A percentile compares a stretch with the other conserved stretches of the same genome.
phyloP scores from a whole-genome alignment of 1,284 basidiomycete genomes.

The Boletus coffeatus region DNA sequence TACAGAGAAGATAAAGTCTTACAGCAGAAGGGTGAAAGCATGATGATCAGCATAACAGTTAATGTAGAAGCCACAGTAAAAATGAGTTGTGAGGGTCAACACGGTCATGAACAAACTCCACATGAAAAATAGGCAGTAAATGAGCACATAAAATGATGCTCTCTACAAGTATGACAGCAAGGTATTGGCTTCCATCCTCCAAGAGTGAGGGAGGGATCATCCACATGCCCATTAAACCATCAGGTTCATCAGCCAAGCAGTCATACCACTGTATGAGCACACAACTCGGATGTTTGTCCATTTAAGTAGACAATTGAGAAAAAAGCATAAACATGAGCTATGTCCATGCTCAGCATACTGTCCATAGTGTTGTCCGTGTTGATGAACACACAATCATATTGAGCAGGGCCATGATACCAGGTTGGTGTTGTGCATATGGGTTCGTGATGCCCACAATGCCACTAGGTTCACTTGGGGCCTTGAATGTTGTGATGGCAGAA shows the following conservation, averaged over 20 bases:
- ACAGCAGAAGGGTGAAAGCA: background rate
- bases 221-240: constrained; percentile 8
- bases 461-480: constrained; percentile 2
- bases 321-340: background rate
- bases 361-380: background rate
- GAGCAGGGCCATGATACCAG: background rate
- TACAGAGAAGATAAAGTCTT: no score
- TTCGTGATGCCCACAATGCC: background rate
- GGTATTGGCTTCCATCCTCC: background rate
- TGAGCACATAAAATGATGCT: background rate
- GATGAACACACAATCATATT: constrained; percentile 1
- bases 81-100: background rate
- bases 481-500: background rate
- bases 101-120: background rate
- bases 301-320: constrained; percentile 2
- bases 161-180: constrained; percentile 4
- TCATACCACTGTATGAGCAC: constrained; percentile 10
- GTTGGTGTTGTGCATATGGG: background rate
- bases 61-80: background rate
- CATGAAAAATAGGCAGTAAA: background rate
- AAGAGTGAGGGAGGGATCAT: constrained; percentile 4
- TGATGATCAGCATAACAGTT: constrained; percentile 5
- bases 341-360: constrained; percentile 4
- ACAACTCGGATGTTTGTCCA: background rate
- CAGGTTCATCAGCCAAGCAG: background rate